Conservation (phyloP, 2,329 filamentous ascomycete species). For the Fusarium illudens region DNA sequence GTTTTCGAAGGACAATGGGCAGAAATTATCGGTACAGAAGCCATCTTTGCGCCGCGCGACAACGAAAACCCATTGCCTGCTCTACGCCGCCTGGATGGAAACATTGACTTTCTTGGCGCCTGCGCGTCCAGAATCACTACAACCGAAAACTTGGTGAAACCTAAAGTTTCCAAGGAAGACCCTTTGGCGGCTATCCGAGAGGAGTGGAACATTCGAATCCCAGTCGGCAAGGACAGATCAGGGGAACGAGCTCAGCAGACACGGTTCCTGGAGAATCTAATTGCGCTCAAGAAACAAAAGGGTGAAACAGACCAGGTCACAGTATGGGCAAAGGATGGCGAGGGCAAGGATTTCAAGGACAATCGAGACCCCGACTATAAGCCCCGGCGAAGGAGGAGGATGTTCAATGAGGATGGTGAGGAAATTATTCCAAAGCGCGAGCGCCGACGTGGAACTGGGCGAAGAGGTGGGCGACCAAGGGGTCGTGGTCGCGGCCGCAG, state of each 20-base stretch:
- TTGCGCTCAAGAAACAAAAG: conserved; percentile 68
- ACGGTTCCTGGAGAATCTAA: conserved; percentile 71
- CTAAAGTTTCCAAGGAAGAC: conserved; percentile 50
- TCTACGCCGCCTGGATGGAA: conserved; percentile 61
- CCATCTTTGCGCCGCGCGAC: conserved; percentile 70
- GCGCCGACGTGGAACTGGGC: conserved; percentile 24
- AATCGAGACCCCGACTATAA: conserved; percentile 53
- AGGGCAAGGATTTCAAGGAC: conserved; percentile 53
- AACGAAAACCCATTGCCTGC: conserved; percentile 60
- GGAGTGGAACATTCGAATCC: conserved; percentile 56
- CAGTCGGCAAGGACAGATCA: conserved; percentile 55
- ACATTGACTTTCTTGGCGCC: conserved; percentile 76
- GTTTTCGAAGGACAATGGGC: conserved; percentile 85
- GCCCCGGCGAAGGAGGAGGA: conserved; percentile 43
- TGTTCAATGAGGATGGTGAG: conserved; percentile 41
- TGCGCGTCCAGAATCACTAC: conserved; percentile 76
- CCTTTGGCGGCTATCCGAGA: conserved; percentile 51
- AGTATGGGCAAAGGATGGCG: conserved; percentile 59
- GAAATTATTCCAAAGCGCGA: conserved; percentile 36
- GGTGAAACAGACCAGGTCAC: conserved; percentile 74
- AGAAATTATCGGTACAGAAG: conserved; percentile 83
- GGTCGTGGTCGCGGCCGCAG: conserved; percentile 27
- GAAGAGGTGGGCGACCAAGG: conserved; percentile 36
- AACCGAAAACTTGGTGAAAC: conserved; percentile 67
- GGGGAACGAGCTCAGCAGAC: conserved; percentile 59